phyloP scores from a whole-genome alignment of 164 flowering plant genomes.

The Cinnamomum chago region DNA sequence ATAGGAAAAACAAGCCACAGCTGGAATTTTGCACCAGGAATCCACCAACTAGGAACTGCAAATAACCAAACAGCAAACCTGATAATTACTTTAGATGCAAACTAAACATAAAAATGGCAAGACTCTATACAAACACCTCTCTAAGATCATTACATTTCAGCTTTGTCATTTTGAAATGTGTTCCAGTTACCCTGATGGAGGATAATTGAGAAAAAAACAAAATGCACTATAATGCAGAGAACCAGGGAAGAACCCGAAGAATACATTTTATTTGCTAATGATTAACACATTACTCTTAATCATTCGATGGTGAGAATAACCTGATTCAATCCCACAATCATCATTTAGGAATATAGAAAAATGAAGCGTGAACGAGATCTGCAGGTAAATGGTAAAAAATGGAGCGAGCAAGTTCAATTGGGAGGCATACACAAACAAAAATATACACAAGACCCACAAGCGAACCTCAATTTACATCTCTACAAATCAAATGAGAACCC shows the following conservation, averaged over 20 bases:
- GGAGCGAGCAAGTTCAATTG: constrained; percentile 14
- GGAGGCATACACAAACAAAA: background rate
- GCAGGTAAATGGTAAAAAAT: background rate
- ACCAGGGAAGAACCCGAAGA: background rate
- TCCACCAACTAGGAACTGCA: too few relatives aligned
- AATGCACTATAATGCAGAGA: background rate
- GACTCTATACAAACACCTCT: too few relatives aligned
- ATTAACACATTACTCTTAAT: background rate
- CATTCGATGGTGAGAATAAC: background rate
- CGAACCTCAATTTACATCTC: constrained; percentile 20
- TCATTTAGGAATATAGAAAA: background rate
- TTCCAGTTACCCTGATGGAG: background rate
- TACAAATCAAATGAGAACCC: constrained; percentile 20
- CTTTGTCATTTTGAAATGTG: too few relatives aligned
- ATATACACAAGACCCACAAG: constrained; percentile 18
- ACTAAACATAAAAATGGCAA: too few relatives aligned
- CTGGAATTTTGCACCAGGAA: too few relatives aligned
- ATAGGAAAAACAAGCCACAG: too few relatives aligned
- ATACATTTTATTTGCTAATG: background rate
- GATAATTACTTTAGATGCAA: too few relatives aligned
- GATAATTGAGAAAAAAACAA: background rate
- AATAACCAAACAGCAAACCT: too few relatives aligned
- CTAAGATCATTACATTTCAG: too few relatives aligned
- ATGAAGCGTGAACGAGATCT: background rate
- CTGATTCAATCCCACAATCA: background rate